Evolutionary conservation across 805 yeast species (phyloP), one percentile per base, ranked within the genome.

Genomic region (Myxozyma geophila): DNA sequence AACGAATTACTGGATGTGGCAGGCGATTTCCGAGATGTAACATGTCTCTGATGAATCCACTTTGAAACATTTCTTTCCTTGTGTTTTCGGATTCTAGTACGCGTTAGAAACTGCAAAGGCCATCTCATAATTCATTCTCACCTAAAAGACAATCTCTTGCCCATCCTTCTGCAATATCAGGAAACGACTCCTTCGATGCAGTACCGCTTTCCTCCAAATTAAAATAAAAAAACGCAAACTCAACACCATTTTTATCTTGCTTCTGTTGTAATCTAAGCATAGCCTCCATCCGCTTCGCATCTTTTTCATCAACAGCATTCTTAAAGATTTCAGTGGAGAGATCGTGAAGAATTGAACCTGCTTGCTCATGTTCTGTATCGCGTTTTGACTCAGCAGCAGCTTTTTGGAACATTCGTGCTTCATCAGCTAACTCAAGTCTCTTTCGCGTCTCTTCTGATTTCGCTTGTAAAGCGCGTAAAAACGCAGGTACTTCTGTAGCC

Each of bases 41-140:
- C 59, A 52, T 53, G 33, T 60, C 62, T 17, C 54, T 23, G 15
- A 64, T 54, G 44, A 60, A 53, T 6, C 64, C 64, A 6, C 49
- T 39, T 17, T 43, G 36, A 50, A 64, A 60, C 62, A 52, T 52
- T 12, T 51, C 50, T 15, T 39, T 40, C 35, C 67, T 21, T 43
- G 33, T 7, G 8, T 35, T 17, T 9, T 43, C 46, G 50, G 50
- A 62, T 58, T 19, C n/a, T 35, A 17, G 39, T n/a, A 15, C 36
- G n/a, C 3, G 47, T 36, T 13, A 35, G 33, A 1, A 21, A 7
- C 36, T 36, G 28, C 57, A 39, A 13, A 19, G 28, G 10, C 10
- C 0, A 5, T 40, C 23, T 3, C 5, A n/a, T 1, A 10, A 21
- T 7, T 17, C 37, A 40, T 9, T 13, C 36, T 13, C 50, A 54